Conservation (phyloP, 305 asterid species). For the Nicotiana rustica region DNA sequence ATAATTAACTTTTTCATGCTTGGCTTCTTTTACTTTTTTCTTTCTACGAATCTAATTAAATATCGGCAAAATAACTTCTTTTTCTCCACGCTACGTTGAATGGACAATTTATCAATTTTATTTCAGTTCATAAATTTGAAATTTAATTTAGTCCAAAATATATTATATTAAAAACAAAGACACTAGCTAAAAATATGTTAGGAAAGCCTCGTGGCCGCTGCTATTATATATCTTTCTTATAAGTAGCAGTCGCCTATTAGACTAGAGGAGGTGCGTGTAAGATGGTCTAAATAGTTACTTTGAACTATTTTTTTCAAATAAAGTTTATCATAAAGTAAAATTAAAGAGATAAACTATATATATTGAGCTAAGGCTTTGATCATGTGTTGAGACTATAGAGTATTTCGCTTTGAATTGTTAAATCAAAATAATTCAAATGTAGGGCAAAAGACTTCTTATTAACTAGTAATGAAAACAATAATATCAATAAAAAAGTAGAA, state of each 20-base stretch:
- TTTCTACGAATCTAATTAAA: too few relatives aligned
- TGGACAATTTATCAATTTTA: too few relatives aligned
- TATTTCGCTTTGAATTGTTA: background rate
- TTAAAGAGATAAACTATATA: background rate
- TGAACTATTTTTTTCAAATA: accelerated
- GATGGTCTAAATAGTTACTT: background rate
- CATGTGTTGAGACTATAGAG: background rate
- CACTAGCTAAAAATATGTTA: too few relatives aligned
- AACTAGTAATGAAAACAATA: background rate
- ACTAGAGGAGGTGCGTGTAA: background rate
- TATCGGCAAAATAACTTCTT: too few relatives aligned
- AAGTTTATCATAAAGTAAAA: background rate
- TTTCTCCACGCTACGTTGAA: too few relatives aligned
- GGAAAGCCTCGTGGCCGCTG: too few relatives aligned
- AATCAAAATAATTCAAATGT: background rate
- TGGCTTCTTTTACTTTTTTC: too few relatives aligned
- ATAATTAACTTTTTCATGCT: too few relatives aligned
- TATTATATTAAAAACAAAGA: too few relatives aligned
- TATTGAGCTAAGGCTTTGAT: background rate
- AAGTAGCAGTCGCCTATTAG: background rate
- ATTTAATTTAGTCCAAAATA: too few relatives aligned
- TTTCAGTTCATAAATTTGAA: too few relatives aligned
- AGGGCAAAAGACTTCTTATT: constrained; percentile 20
- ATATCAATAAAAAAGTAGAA: background rate
- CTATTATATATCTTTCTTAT: too few relatives aligned